Conservation (phyloP, 495 filamentous ascomycete species). For the Cairneyella variabilis region DNA sequence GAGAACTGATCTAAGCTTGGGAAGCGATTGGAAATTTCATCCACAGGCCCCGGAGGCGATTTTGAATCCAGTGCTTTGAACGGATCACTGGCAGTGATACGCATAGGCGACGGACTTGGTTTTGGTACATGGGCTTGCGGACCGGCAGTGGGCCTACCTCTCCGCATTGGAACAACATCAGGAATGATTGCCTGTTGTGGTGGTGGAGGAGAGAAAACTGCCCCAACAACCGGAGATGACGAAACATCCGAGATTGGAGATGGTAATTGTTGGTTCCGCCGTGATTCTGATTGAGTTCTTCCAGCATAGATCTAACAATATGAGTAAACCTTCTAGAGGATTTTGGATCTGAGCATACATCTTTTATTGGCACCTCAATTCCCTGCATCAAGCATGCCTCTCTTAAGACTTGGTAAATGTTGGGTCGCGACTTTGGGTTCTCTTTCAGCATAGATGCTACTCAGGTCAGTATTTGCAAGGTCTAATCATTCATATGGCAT, state of each 20-base stretch:
- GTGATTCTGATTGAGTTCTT: conserved; percentile 46
- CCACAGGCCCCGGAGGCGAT: conserved; percentile 46
- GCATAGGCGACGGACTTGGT: conserved; percentile 71
- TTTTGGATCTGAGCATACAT: conserved; percentile 55
- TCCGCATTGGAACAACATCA: conserved; percentile 90
- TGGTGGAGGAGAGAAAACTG: conserved; percentile 62
- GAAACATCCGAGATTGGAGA: conserved; percentile 36
- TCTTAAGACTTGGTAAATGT: conserved; percentile 86
- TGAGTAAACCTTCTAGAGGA: conserved; percentile 19
- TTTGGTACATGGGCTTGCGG: conserved; percentile 40
- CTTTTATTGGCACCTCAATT: conserved; percentile 83
- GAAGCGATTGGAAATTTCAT: conserved; percentile 82
- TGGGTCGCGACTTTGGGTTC: conserved; percentile 75
- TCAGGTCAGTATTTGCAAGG: conserved; percentile 32
- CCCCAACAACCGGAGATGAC: conserved; percentile 62
- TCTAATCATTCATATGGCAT: conserved; percentile 18
- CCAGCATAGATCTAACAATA: conserved; percentile 72
- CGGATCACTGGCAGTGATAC: conserved; percentile 71
- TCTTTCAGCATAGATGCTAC: conserved; percentile 88
- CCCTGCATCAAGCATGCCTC: conserved; percentile 88
- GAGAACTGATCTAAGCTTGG: conserved; percentile 93
- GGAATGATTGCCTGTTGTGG: conserved; percentile 72
- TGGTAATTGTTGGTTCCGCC: conserved; percentile 60
- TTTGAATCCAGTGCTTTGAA: conserved; percentile 83
- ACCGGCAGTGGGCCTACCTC: conserved; percentile 70